Evolutionary conservation across 1,139 yeast species (phyloP), one percentile per base, ranked within the genome.

Genomic region (Meyerozyma smithsonii): DNA sequence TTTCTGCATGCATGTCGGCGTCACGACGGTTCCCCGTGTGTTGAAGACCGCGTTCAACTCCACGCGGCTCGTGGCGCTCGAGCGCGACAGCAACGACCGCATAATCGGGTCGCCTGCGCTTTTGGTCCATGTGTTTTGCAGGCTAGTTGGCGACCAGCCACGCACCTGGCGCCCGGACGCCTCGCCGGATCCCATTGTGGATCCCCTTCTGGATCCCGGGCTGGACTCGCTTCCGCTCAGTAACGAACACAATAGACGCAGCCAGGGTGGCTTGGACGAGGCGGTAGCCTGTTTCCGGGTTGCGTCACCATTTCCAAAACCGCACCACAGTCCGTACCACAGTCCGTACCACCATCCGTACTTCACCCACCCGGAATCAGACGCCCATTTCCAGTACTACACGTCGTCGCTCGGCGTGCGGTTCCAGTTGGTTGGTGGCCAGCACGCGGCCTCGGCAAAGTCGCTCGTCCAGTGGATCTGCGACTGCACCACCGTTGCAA

Each of bases 281-380:
- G 37, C 5, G 25, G 18, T 11, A 20, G 37, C 16, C 8, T 15
- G 32, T 14, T 24, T 21, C 20, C 12, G 12, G 19, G 6, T 10
- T 14, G 16, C 19, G 17, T n/a, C 28, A n/a, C 20, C 6, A 28
- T 14, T 4, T 23, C 28, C 5, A 11, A 6, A 24, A 8, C 19
- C 8, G 16, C 14, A 10, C 17, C 14, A 36, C 16, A n/a, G n/a
- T 28, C 11, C n/a, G 4, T 5, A 24, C 18, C 26, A 52, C 2
- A 84, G 92, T 5, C 95, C 96, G 0, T 81, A 83, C 47, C 77
- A 79, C 39, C 96, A 86, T 54, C 72, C 79, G 36, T 87, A 77
- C 54, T 88, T 87, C 59, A 81, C 92, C 8, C 89, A 90, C 50
- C 97, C 97, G 0, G 94, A 85, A 54, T 85, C 95, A 0, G 94